A percentile compares a stretch with the other conserved stretches of the same genome.
Evolutionary conservation across 495 filamentous ascomycete species (phyloP).

Genomic region (Penicillium psychrofluorescens): DNA sequence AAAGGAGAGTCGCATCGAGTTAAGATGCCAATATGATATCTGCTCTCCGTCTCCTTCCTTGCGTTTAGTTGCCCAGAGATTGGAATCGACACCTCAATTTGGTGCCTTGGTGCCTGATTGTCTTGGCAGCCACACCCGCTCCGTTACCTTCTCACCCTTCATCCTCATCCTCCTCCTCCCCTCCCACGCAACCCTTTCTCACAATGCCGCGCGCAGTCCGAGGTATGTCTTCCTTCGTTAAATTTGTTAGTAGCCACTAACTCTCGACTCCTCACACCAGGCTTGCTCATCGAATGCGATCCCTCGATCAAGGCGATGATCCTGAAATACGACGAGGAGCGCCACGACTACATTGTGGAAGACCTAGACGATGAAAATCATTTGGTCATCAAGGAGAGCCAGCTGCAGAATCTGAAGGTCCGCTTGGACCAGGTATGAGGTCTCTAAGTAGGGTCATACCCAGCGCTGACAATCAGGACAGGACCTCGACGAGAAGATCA

Average conservation of each 20-base stretch:
- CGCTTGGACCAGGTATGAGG: slow-evolving; percentile 51
- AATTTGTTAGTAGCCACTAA: not conserved
- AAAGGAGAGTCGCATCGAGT: no score
- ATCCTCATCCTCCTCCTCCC: not conserved
- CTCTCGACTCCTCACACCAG: slow-evolving; percentile 22
- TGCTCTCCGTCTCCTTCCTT: no score
- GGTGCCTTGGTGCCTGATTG: slow-evolving; percentile 12
- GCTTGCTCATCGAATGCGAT: slow-evolving; percentile 71
- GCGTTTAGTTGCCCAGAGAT: no score
- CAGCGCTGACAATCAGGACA: slow-evolving; percentile 10
- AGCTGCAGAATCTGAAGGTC: slow-evolving; percentile 52
- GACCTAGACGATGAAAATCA: slow-evolving; percentile 65
- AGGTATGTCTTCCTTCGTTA: slow-evolving; percentile 20
- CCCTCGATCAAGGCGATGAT: slow-evolving; percentile 73
- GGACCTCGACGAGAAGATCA: slow-evolving; percentile 49
- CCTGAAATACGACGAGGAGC: slow-evolving; percentile 59
- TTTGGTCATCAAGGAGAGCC: slow-evolving; percentile 64
- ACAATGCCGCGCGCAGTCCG: slow-evolving; percentile 43
- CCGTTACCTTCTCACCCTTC: not conserved
- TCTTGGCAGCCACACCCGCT: not conserved
- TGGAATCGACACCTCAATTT: not conserved
- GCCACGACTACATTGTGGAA: slow-evolving; percentile 67
- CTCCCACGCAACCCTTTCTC: not conserved
- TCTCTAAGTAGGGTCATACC: not conserved
- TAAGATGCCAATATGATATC: no score